A percentile compares a stretch with the other conserved stretches of the same genome.
phyloP scores from a whole-genome alignment of 352 stramenopile genomes.

The Pythium chondricola region DNA sequence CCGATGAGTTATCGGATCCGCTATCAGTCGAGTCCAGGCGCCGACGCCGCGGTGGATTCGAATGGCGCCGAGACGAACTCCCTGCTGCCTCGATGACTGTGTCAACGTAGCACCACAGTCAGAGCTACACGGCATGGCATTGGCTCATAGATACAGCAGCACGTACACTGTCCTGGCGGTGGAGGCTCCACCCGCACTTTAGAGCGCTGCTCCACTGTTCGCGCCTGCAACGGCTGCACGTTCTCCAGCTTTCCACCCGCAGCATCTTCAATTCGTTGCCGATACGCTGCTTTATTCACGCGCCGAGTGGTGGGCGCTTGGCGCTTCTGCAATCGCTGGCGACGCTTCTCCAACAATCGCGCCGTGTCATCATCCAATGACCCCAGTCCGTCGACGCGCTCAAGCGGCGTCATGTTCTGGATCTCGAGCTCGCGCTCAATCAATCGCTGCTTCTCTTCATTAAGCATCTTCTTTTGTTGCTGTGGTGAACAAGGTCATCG shows the following conservation, averaged over 20 bases:
- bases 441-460: constrained; percentile 26
- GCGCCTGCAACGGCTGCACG: constrained; percentile 58
- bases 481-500: no score
- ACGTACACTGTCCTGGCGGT: constrained; percentile 72
- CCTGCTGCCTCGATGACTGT: constrained; percentile 50
- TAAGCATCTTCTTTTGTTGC: constrained; percentile 25
- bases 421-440: constrained; percentile 27
- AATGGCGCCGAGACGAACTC: not conserved
- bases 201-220: constrained; percentile 48
- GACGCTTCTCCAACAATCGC: constrained; percentile 68
- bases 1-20: constrained; percentile 44
- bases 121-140: not conserved
- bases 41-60: constrained; percentile 16
- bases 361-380: constrained; percentile 65
- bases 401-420: constrained; percentile 32
- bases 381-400: constrained; percentile 29
- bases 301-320: constrained; percentile 60
- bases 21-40: constrained; percentile 39
- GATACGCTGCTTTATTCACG: constrained; percentile 74
- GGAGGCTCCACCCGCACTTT: constrained; percentile 70
- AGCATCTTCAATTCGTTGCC: constrained; percentile 64
- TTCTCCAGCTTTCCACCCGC: constrained; percentile 77
- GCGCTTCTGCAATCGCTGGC: constrained; percentile 54
- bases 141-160: not conserved
- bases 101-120: no score